Evolutionary conservation across 208 protist genomes (phyloP), one percentile per base, ranked within the genome.

Genomic region (Leishmania lainsoni): DNA sequence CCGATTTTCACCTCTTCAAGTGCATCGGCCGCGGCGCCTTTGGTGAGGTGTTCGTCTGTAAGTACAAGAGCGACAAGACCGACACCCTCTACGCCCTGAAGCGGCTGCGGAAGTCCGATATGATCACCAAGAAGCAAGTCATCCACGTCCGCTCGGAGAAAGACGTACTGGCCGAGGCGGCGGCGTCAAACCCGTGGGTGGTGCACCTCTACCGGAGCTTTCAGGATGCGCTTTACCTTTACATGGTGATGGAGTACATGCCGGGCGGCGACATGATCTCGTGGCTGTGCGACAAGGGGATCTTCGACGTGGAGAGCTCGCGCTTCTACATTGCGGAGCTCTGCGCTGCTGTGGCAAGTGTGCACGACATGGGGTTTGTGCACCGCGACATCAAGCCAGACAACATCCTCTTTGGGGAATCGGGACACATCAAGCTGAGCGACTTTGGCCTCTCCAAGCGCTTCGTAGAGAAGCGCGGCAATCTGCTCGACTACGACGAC

Each of bases 321-420:
- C 90, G 93, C 42, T 98, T 98, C 84, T 98, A 98, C 86, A 96
- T 98, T 83, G 95, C 95, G 0, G 97, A 98, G 88, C 85, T 98
- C 49, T 97, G 93, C 63, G 88, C 89, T 20, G 97, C 97, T 0
- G 95, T 98, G 69, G 89, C 93, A 5, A 97, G 93, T 78, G 93
- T 98, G 59, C 97, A 98, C 76, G 84, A 80, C n/a, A 98, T 98
- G 94, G 87, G 90, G 63, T 97, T 97, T 88, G 94, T 96, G 0
- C 94, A 98, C 78, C 94, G 98, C 66, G 98, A 99, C 87, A 98
- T 99, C 87, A 99, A 99, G 78, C 99, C 99, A 0, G 98, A 99
- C 84, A 99, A 99, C 86, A 93, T 99, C 49, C 95, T 99, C n/a
- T 91, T 99, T 22, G 98, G 98, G 63, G 81, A 79, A 0, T 85